Percentiles rank a stretch among this genome's conserved stretches.
Evolutionary conservation across 2,329 filamentous ascomycete genomes (phyloP).

Genomic region (Cadophora luteo-olivacea): DNA sequence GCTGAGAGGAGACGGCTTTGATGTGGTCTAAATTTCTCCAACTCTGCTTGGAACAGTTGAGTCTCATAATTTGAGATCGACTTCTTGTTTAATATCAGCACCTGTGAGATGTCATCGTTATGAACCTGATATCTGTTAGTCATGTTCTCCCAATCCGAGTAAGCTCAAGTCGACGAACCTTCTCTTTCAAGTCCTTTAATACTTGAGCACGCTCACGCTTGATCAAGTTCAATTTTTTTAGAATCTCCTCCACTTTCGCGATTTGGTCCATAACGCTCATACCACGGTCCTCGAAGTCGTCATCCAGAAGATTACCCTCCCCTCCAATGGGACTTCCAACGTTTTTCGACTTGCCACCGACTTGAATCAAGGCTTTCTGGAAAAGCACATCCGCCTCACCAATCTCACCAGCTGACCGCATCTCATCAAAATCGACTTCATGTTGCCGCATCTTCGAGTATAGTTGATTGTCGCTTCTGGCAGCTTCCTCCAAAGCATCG

Average conservation of each 20-base stretch:
- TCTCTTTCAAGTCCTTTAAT: conserved; percentile 95
- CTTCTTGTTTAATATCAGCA: conserved; percentile 97
- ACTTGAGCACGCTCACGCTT: conserved; percentile 93
- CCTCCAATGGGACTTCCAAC: conserved; percentile 64
- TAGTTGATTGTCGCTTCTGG: conserved; percentile 83
- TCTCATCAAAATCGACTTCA: conserved; percentile 90
- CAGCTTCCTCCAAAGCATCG: conserved; percentile 88
- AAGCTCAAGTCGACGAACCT: conserved; percentile 61
- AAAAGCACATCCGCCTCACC: conserved; percentile 90
- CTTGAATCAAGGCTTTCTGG: conserved; percentile 83
- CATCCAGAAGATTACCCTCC: conserved; percentile 84
- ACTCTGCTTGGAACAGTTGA: conserved; percentile 90
- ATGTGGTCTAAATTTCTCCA: conserved; percentile 96
- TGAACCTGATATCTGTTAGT: conserved; percentile 68
- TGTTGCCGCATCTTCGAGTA: conserved; percentile 85
- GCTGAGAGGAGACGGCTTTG: conserved; percentile 91
- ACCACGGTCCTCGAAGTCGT: conserved; percentile 83
- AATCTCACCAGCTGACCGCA: conserved; percentile 86
- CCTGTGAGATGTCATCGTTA: conserved; percentile 96
- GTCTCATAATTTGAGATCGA: conserved; percentile 90
- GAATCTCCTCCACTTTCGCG: conserved; percentile 81
- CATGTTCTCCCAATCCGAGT: neutral
- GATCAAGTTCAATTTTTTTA: conserved; percentile 90
- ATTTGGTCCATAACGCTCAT: conserved; percentile 90
- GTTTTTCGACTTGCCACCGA: conserved; percentile 64